Conservation (phyloP, 257 asterid species). For the Nicotiana otophora region DNA sequence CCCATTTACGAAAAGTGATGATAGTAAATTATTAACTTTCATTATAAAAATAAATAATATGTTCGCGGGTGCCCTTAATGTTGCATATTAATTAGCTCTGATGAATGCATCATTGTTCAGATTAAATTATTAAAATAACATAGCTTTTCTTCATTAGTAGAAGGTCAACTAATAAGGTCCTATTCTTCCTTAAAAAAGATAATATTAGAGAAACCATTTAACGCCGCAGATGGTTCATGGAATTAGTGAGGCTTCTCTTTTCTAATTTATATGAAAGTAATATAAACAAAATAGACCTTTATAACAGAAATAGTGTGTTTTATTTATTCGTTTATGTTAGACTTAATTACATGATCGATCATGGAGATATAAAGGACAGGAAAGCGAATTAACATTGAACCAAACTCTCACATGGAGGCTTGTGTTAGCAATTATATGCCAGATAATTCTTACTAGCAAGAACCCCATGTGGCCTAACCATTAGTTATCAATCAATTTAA, state of each 20-base stretch:
- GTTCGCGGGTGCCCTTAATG: background rate
- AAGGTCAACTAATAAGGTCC: background rate
- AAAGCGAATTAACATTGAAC: background rate
- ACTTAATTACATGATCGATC: background rate
- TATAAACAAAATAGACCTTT: background rate
- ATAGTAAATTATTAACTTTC: background rate
- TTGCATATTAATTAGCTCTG: background rate
- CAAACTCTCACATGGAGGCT: slow-evolving; percentile 2
- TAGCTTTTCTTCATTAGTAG: background rate
- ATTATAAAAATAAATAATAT: background rate
- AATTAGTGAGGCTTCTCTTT: background rate
- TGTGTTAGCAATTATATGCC: background rate
- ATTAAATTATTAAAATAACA: background rate
- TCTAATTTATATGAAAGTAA: background rate
- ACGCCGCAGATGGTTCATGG: background rate
- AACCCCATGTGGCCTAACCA: background rate
- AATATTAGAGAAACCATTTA: background rate
- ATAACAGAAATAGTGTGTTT: background rate
- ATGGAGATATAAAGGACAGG: background rate
- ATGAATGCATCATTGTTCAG: background rate
- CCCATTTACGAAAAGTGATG: background rate
- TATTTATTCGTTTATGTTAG: background rate
- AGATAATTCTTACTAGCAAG: background rate
- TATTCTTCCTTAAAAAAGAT: background rate
- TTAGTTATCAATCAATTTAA: background rate